phyloP scores from a whole-genome alignment of 306 rosid species.

The Cicer chorassanicum region DNA sequence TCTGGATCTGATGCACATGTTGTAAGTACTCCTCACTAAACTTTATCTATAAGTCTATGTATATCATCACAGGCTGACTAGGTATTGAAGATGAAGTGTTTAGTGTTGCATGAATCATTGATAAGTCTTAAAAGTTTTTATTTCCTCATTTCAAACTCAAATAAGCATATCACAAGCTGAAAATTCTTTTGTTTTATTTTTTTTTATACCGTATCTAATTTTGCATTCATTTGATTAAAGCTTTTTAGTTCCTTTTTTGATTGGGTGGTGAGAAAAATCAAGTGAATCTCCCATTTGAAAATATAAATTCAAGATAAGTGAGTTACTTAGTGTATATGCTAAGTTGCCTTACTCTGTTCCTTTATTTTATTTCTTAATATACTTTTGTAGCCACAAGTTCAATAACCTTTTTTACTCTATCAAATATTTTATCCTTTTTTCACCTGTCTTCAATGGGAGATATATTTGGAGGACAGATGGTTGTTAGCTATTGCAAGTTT shows the following conservation, averaged over 20 bases:
- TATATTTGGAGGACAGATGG: conserved; percentile 29
- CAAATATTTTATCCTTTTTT: conserved; percentile 4
- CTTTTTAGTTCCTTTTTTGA: conserved; percentile 28
- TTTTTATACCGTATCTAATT: background rate
- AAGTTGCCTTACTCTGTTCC: conserved; percentile 7
- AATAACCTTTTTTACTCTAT: background rate
- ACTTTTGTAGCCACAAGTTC: background rate
- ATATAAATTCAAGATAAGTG: conserved; percentile 16
- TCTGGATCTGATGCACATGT: conserved; percentile 89
- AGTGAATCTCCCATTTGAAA: background rate
- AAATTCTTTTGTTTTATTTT: conserved; percentile 11
- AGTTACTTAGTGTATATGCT: conserved; percentile 15
- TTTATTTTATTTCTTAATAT: conserved; percentile 19
- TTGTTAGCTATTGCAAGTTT: conserved; percentile 17
- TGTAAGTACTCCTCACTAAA: conserved; percentile 61
- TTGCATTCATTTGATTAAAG: conserved; percentile 29
- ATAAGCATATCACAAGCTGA: conserved; percentile 25
- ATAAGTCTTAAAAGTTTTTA: conserved; percentile 14
- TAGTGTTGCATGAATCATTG: conserved; percentile 30
- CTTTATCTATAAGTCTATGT: conserved; percentile 35
- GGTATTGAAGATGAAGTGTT: conserved; percentile 34
- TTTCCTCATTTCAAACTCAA: conserved; percentile 16
- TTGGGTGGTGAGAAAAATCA: conserved; percentile 24
- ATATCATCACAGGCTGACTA: conserved; percentile 34
- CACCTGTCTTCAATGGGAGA: conserved; percentile 2